Evolutionary conservation across 208 protist species (phyloP).

Genomic region (Angomonas ambiguus): DNA sequence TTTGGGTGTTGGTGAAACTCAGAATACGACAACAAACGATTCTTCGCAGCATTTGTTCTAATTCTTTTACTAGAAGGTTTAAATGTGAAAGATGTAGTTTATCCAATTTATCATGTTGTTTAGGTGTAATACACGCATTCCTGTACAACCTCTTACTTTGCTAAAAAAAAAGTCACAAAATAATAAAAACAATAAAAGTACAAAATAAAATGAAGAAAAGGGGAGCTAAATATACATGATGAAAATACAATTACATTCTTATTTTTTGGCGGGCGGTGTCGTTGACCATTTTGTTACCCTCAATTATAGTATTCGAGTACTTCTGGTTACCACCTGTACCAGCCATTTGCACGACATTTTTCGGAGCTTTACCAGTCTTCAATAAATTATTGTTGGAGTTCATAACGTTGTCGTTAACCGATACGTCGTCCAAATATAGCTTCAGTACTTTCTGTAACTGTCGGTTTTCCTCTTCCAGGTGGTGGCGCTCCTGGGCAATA

Average conservation of each 20-base stretch:
- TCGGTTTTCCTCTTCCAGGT: slow-evolving; percentile 89
- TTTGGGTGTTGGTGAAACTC: not conserved
- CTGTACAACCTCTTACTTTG: no score
- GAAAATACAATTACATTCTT: not conserved
- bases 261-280: slow-evolving; percentile 41
- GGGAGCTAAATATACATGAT: not conserved
- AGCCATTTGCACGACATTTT: slow-evolving; percentile 68
- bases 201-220: slow-evolving; percentile 2
- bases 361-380: slow-evolving; percentile 22
- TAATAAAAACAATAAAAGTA: slow-evolving; percentile 9
- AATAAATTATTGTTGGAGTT: slow-evolving; percentile 45
- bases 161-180: slow-evolving; percentile 7
- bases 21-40: not conserved
- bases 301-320: slow-evolving; percentile 65
- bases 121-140: no score
- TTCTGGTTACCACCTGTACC: slow-evolving; percentile 8
- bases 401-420: slow-evolving; percentile 92
- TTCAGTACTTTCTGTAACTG: slow-evolving; percentile 88
- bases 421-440: slow-evolving; percentile 95
- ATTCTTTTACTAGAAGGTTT: no score
- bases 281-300: slow-evolving; percentile 76
- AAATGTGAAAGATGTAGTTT: no score
- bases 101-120: no score
- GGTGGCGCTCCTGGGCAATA: slow-evolving; percentile 84
- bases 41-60: not conserved